These are phyloP conservation scores for Penicillium sp. DNA, from an alignment of 2,329 filamentous ascomycete genomes.

Conservation along the genomic window DNA sequence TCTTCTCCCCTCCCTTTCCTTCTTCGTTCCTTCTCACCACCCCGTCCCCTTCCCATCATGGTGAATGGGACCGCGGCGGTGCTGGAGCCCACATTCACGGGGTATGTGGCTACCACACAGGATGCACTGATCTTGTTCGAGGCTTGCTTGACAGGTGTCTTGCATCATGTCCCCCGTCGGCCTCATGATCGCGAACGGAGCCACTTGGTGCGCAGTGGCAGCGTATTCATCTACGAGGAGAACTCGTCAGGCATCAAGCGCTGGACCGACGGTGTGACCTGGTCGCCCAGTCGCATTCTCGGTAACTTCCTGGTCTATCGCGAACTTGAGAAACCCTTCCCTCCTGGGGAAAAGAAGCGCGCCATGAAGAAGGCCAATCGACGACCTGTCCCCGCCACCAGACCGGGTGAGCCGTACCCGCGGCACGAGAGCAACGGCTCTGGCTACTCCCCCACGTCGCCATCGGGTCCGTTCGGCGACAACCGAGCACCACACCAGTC, in stretches of 20 bases:
- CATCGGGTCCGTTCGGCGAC: constrained; percentile 40
- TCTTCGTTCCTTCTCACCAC: constrained; percentile 14
- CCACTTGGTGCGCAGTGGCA: constrained; percentile 78
- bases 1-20: neutral
- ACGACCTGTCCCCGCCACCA: constrained; percentile 47
- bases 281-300: constrained; percentile 85
- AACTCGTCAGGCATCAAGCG: constrained; percentile 88
- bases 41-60: constrained; percentile 33
- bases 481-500: constrained; percentile 43
- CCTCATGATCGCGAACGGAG: constrained; percentile 83
- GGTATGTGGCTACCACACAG: constrained; percentile 68
- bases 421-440: constrained; percentile 46
- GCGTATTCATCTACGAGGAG: constrained; percentile 90
- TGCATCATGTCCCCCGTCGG: constrained; percentile 77
- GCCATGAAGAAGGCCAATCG: constrained; percentile 71
- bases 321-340: constrained; percentile 76
- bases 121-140: constrained; percentile 83
- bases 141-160: constrained; percentile 69
- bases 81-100: constrained; percentile 68
- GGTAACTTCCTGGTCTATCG: constrained; percentile 86
- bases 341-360: constrained; percentile 81
- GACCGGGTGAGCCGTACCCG: constrained; percentile 59
- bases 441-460: constrained; percentile 46
- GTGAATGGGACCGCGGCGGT: constrained; percentile 51
- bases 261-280: constrained; percentile 90